These are phyloP conservation scores for Pseudophaeomoniella oleicola DNA, from an alignment of 2,329 filamentous ascomycete genomes.

Conservation along the genomic window DNA sequence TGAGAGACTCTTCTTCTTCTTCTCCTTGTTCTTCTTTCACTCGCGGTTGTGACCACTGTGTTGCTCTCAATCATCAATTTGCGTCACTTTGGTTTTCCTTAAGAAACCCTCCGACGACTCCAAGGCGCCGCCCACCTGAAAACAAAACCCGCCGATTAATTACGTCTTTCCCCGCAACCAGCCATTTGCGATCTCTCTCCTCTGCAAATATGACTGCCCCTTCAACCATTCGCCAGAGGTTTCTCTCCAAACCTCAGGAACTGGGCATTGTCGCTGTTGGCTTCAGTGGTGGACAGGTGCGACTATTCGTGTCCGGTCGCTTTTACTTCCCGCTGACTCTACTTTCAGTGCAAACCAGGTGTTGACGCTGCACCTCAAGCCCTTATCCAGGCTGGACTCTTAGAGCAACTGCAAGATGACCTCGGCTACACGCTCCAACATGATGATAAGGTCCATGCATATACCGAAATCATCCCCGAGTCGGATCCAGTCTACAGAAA, in stretches of 20 bases:
- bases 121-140: conserved; percentile 13
- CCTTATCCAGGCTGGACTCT: conserved; percentile 75
- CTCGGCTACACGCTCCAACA: conserved; percentile 80
- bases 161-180: conserved; percentile 4
- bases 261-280: conserved; percentile 88
- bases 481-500: conserved; percentile 64
- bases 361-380: conserved; percentile 84
- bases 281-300: conserved; percentile 90
- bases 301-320: background rate
- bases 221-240: conserved; percentile 51
- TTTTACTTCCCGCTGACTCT: conserved; percentile 5
- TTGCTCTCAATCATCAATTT: conserved; percentile 4
- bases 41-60: too few species aligned
- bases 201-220: conserved; percentile 34
- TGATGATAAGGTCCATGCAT: conserved; percentile 69
- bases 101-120: conserved; percentile 8
- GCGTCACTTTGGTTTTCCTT: conserved; percentile 7
- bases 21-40: conserved; percentile 4
- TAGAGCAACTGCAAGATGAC: conserved; percentile 68
- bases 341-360: conserved; percentile 62
- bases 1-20: conserved; percentile 2
- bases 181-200: conserved; percentile 1
- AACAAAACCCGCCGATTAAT: conserved; percentile 7
- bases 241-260: conserved; percentile 64
- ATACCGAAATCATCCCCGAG: conserved; percentile 56